A percentile compares a stretch with the other conserved stretches of the same genome.
These are phyloP conservation scores for Spergularia azorica DNA, from an alignment of 179 eudicot genomes.

Conservation along the genomic window DNA sequence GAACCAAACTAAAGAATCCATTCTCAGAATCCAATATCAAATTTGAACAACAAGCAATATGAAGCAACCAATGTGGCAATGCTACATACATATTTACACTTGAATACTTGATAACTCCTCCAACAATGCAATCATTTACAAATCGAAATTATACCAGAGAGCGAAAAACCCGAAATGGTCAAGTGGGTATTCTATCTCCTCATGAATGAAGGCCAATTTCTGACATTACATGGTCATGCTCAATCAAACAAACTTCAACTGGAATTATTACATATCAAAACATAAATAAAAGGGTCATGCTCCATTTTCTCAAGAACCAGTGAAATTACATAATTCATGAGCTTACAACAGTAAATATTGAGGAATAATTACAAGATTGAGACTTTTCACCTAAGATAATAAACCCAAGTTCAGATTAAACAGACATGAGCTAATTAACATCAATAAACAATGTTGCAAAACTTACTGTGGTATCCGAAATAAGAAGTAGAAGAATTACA, in stretches of 20 bases:
- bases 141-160: too few relatives aligned
- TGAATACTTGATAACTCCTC: too few relatives aligned
- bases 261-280: not conserved
- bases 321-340: not conserved
- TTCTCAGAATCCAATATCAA: not conserved
- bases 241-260: not conserved
- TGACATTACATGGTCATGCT: too few relatives aligned
- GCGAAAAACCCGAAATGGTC: too few relatives aligned
- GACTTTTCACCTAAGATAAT: conserved; percentile 5
- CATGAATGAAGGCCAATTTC: too few relatives aligned
- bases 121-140: too few relatives aligned
- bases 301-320: not conserved
- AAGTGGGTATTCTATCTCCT: too few relatives aligned
- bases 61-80: too few relatives aligned
- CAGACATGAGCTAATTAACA: not conserved
- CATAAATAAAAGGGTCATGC: not conserved
- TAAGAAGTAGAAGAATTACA: not conserved
- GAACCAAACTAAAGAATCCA: not conserved
- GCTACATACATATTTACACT: too few relatives aligned
- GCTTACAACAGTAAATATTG: not conserved
- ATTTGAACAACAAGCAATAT: too few relatives aligned
- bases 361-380: conserved; percentile 10
- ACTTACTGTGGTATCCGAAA: not conserved
- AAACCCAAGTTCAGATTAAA: not conserved
- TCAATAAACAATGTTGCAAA: not conserved